These are phyloP conservation scores for Candida albicans DNA, from an alignment of 1,139 yeast species.

Conservation along the genomic window DNA sequence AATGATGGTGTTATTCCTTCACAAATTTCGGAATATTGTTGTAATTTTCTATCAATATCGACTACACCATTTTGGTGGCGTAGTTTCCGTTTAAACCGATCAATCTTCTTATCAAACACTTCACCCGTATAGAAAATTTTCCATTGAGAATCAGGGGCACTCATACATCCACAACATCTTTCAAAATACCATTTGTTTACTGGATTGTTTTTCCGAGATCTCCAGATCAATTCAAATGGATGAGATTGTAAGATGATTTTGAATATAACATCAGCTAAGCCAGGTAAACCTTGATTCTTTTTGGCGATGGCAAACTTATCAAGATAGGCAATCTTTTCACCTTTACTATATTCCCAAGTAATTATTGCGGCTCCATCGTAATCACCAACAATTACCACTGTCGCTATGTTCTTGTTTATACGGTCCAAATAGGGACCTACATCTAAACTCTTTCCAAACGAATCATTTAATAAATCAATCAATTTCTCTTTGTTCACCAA, in stretches of 20 bases:
- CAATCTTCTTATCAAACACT: slow-evolving; percentile 38
- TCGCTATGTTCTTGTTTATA: slow-evolving; percentile 65
- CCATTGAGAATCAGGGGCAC: slow-evolving; percentile 59
- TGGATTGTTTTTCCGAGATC: slow-evolving; percentile 82
- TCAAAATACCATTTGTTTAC: slow-evolving; percentile 98
- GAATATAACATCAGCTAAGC: slow-evolving; percentile 90
- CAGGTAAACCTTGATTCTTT: slow-evolving; percentile 83
- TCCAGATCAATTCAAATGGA: slow-evolving; percentile 80
- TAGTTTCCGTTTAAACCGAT: slow-evolving; percentile 20
- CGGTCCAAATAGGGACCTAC: slow-evolving; percentile 63
- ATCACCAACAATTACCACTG: slow-evolving; percentile 83
- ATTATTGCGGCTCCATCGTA: slow-evolving; percentile 94
- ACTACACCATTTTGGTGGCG: slow-evolving; percentile 19
- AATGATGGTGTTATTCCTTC: slow-evolving; percentile 39
- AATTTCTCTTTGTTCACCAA: slow-evolving; percentile 58
- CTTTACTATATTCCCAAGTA: slow-evolving; percentile 58
- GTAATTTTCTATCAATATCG: slow-evolving; percentile 30
- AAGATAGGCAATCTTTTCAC: slow-evolving; percentile 57
- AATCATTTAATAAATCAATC: slow-evolving; percentile 66
- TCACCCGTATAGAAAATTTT: slow-evolving; percentile 68
- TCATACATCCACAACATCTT: slow-evolving; percentile 72
- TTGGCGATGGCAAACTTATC: slow-evolving; percentile 92
- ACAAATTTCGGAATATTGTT: slow-evolving; percentile 30
- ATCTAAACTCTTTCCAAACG: slow-evolving; percentile 73
- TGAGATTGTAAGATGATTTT: slow-evolving; percentile 72